Evolutionary conservation across 2,329 filamentous ascomycete genomes (phyloP).

Genomic region (Fusarium nodosum): DNA sequence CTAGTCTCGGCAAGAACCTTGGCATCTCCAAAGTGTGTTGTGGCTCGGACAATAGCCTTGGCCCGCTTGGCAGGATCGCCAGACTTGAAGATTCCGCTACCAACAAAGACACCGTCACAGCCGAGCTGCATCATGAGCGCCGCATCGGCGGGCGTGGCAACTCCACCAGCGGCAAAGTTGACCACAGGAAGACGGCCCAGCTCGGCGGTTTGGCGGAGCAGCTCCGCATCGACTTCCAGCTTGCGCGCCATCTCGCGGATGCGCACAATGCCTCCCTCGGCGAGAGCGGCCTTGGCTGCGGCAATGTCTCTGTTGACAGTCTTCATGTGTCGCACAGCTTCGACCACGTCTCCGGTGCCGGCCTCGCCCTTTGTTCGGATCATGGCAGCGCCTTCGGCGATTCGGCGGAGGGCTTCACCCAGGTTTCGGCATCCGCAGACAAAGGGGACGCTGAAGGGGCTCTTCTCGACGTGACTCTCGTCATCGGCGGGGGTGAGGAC

Average conservation of each 20-base stretch:
- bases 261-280: slow-evolving; percentile 63
- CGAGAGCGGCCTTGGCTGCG: slow-evolving; percentile 80
- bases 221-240: slow-evolving; percentile 80
- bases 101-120: slow-evolving; percentile 97
- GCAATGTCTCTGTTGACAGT: slow-evolving; percentile 87
- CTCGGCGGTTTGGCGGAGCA: slow-evolving; percentile 89
- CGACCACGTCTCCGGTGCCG: slow-evolving; percentile 95
- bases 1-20: slow-evolving; percentile 89
- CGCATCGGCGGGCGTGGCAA: slow-evolving; percentile 98
- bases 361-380: slow-evolving; percentile 99
- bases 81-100: slow-evolving; percentile 96
- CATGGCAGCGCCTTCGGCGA: slow-evolving; percentile 96
- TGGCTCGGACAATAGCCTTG: slow-evolving; percentile 93
- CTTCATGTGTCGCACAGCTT: slow-evolving; percentile 96
- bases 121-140: slow-evolving; percentile 98
- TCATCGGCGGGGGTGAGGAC: slow-evolving; percentile 96
- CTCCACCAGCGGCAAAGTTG: slow-evolving; percentile 97
- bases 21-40: slow-evolving; percentile 89
- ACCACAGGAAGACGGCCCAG: slow-evolving; percentile 92
- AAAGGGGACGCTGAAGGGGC: slow-evolving; percentile 84
- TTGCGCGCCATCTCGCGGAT: slow-evolving; percentile 83
- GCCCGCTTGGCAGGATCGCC: slow-evolving; percentile 91
- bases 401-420: slow-evolving; percentile 90
- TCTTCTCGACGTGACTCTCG: slow-evolving; percentile 91
- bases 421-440: slow-evolving; percentile 97